Conservation (phyloP, 331 rosid species). For the Pyrus hybrid region DNA sequence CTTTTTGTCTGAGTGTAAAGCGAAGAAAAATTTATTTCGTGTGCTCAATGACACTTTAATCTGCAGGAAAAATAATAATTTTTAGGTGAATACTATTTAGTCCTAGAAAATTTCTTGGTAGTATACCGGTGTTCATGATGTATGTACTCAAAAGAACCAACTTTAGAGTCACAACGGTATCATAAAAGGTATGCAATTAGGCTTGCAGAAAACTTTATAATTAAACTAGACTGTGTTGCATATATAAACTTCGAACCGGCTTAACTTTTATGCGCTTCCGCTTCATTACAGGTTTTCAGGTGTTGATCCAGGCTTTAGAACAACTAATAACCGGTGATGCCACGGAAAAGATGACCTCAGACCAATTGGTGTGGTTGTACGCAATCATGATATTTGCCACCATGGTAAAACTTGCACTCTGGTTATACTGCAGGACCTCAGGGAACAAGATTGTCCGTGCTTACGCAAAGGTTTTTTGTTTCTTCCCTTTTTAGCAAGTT, state of each 20-base stretch:
- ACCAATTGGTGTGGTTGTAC: constrained; percentile 44
- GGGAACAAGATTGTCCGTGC: constrained; percentile 76
- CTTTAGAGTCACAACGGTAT: background rate
- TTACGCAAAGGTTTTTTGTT: constrained; percentile 54
- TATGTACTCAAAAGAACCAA: background rate
- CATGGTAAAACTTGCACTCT: constrained; percentile 48
- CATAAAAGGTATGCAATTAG: background rate
- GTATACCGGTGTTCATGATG: background rate
- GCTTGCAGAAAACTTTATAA: background rate
- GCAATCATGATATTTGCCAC: constrained; percentile 45
- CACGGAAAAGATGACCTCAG: constrained; percentile 36
- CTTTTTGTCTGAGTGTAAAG: background rate
- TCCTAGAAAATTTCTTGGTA: background rate
- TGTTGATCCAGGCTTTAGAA: constrained; percentile 55
- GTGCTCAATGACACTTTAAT: background rate
- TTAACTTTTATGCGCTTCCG: background rate
- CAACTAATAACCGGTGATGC: constrained; percentile 40
- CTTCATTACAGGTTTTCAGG: constrained; percentile 72
- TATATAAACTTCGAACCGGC: background rate
- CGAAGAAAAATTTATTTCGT: background rate
- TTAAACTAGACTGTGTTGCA: background rate
- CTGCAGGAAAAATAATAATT: background rate
- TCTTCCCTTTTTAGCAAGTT: background rate
- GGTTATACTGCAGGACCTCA: constrained; percentile 80
- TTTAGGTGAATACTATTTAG: background rate